Conservation (phyloP, 371 early-diverging fungal genomes). For the Apophysomyces variabilis region DNA sequence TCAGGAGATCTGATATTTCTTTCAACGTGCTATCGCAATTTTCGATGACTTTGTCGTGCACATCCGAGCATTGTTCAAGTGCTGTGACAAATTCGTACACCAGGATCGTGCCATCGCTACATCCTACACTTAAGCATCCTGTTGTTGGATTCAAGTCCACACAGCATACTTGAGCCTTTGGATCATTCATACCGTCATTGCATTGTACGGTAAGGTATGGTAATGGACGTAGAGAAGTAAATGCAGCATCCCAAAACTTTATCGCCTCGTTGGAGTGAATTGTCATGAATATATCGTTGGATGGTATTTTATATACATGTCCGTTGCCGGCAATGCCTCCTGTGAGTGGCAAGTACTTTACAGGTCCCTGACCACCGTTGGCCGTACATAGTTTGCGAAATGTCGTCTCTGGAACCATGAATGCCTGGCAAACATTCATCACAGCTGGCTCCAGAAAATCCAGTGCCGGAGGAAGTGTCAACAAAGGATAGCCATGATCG, state of each 20-base stretch:
- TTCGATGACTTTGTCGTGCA: slow-evolving; percentile 27
- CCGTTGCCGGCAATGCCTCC: slow-evolving; percentile 48
- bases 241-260: slow-evolving; percentile 63
- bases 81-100: slow-evolving; percentile 25
- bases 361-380: background rate
- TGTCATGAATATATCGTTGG: slow-evolving; percentile 56
- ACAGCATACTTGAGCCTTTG: slow-evolving; percentile 29
- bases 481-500: slow-evolving; percentile 38
- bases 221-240: slow-evolving; percentile 51
- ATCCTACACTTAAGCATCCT: slow-evolving; percentile 39
- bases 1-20: slow-evolving; percentile 38
- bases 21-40: slow-evolving; percentile 44
- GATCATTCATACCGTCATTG: slow-evolving; percentile 18
- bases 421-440: slow-evolving; percentile 29
- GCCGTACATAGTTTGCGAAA: slow-evolving; percentile 32
- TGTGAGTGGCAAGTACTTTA: slow-evolving; percentile 48
- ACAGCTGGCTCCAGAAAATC: slow-evolving; percentile 50
- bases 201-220: slow-evolving; percentile 45
- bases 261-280: slow-evolving; percentile 49
- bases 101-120: slow-evolving; percentile 39
- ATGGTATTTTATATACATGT: slow-evolving; percentile 47
- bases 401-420: slow-evolving; percentile 28
- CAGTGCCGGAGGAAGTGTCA: slow-evolving; percentile 52
- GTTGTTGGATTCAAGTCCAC: slow-evolving; percentile 45
- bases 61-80: background rate